Conservation (phyloP, 2,329 filamentous ascomycete genomes). For the Capronia epimyces region DNA sequence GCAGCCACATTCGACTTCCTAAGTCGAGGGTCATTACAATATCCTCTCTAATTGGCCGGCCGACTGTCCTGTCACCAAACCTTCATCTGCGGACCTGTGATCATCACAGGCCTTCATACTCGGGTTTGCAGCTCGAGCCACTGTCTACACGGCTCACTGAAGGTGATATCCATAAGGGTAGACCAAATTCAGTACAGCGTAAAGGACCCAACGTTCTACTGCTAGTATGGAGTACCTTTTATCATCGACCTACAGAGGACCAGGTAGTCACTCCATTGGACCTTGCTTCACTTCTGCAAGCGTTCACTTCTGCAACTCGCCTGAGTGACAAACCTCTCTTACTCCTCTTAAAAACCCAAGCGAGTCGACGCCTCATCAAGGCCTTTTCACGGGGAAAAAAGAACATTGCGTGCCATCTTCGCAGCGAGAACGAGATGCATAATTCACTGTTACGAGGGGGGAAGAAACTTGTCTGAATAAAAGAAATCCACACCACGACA, state of each 20-base stretch:
- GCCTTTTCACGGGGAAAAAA: too few species aligned
- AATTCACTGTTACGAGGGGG: too few species aligned
- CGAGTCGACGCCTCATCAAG: too few species aligned
- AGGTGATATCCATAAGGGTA: background rate
- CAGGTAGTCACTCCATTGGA: too few species aligned
- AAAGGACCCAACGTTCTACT: background rate
- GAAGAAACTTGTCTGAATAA: too few species aligned
- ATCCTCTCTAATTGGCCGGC: constrained; percentile 11
- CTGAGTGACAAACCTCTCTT: background rate
- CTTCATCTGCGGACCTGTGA: constrained; percentile 19
- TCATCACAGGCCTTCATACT: constrained; percentile 15
- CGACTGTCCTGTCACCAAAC: constrained; percentile 16
- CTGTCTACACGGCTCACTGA: background rate
- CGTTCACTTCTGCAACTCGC: too few species aligned
- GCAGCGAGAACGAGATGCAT: too few species aligned
- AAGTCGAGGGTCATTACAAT: constrained; percentile 1
- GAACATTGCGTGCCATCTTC: too few species aligned
- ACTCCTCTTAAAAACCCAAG: background rate
- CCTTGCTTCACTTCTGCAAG: too few species aligned
- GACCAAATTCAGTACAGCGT: background rate
- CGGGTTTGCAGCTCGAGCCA: constrained; percentile 2
- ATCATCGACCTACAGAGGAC: too few species aligned
- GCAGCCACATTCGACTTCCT: constrained; percentile 17
- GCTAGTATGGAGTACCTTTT: too few species aligned
- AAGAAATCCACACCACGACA: too few species aligned